Conservation (phyloP, 2,329 filamentous ascomycete genomes). For the Alternaria tenuissima region DNA sequence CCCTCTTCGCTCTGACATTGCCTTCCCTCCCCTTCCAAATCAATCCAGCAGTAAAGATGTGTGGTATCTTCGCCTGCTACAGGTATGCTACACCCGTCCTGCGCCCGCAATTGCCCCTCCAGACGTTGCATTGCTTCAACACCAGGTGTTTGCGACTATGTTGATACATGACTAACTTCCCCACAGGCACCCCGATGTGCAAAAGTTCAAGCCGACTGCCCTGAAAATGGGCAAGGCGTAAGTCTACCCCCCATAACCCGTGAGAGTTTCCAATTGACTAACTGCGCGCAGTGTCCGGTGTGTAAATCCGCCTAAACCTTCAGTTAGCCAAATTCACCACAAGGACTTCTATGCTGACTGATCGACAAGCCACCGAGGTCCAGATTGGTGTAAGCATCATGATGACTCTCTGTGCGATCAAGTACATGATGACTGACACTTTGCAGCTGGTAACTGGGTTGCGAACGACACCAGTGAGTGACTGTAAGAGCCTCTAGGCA, state of each 20-base stretch:
- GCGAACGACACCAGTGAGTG: constrained; percentile 85
- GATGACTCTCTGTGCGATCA: constrained; percentile 36
- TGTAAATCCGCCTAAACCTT: neutral
- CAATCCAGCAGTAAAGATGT: constrained; percentile 69
- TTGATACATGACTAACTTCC: constrained; percentile 40
- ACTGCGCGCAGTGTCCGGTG: constrained; percentile 71
- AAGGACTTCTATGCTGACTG: neutral
- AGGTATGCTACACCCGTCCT: constrained; percentile 61
- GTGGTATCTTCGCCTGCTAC: constrained; percentile 97
- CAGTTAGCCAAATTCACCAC: neutral
- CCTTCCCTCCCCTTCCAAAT: constrained; percentile 13
- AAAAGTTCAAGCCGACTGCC: constrained; percentile 94
- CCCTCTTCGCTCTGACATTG: constrained; percentile 13
- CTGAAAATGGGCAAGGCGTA: constrained; percentile 94
- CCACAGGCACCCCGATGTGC: constrained; percentile 83
- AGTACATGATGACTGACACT: constrained; percentile 44
- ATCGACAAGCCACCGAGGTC: constrained; percentile 75
- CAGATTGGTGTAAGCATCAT: constrained; percentile 89
- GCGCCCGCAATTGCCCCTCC: constrained; percentile 34
- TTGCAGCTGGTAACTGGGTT: constrained; percentile 82
- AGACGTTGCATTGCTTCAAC: constrained; percentile 10
- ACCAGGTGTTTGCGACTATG: constrained; percentile 12
- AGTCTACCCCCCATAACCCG: constrained; percentile 50
- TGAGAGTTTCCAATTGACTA: constrained; percentile 42
- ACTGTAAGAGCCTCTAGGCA: neutral